Conservation (phyloP, 371 early-diverging fungal genomes). For the Ordospora pajunii region DNA sequence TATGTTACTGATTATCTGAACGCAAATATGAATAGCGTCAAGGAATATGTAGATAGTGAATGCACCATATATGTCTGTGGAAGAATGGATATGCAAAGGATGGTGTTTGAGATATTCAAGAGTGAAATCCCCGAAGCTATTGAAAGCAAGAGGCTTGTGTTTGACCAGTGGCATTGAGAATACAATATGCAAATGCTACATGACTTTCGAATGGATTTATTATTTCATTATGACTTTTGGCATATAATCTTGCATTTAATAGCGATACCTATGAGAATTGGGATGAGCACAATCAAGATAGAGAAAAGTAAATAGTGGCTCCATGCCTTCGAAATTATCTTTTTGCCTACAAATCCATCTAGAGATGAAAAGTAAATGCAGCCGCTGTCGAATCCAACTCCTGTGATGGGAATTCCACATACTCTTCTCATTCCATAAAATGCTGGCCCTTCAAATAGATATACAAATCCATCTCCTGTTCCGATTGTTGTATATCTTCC, state of each 20-base stretch:
- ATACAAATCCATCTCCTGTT: conserved; percentile 23
- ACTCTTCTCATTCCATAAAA: conserved; percentile 11
- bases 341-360: conserved; percentile 33
- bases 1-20: conserved; percentile 41
- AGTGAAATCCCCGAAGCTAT: neutral
- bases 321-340: neutral
- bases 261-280: neutral
- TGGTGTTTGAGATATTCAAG: conserved; percentile 28
- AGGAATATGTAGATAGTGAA: conserved; percentile 12
- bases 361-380: conserved; percentile 34
- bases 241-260: neutral
- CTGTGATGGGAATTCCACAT: conserved; percentile 41
- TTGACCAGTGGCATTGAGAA: conserved; percentile 46
- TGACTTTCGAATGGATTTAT: neutral
- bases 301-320: neutral
- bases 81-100: conserved; percentile 36
- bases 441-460: conserved; percentile 11
- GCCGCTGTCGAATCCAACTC: conserved; percentile 24
- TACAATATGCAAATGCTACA: neutral
- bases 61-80: conserved; percentile 44
- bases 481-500: conserved; percentile 9
- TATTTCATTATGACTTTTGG: neutral
- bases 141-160: conserved; percentile 30
- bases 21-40: neutral
- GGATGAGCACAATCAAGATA: conserved; percentile 14